Evolutionary conservation across 1,284 basidiomycete species (phyloP), one percentile per base, ranked within the genome.

Genomic region (Neolentinus lepideus): DNA sequence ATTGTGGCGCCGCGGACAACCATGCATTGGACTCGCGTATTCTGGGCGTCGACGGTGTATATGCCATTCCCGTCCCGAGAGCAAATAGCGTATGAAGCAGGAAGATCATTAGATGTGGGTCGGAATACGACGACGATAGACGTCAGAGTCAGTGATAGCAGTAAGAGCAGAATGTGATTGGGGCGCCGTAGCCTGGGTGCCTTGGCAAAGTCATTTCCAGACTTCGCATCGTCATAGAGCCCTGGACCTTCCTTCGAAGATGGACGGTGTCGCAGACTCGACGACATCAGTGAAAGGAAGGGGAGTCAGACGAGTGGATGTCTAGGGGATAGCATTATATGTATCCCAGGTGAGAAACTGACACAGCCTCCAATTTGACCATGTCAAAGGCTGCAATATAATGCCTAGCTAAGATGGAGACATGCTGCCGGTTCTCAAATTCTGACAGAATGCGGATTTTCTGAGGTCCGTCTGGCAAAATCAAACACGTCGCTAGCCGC

Each of bases 1-100:
- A 88, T 81, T 55, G 69, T 66, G 43, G 71, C 67, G 26, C 72
- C 72, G 51, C 76, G 67, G 24, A 89, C 72, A 26, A 84, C 73
- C 33, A 89, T 71, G 62, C 86, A 89, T 59, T 88, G 78, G 1
- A 74, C 76, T 50, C 67, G 71, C 14, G 75, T 67, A 56, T 77
- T 75, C 26, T 66, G 56, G 14, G 68, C 66, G 63, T 88, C 82
- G 16, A 87, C 83, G 11, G 82, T 85, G 59, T 86, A 85, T 52
- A 88, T 75, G 38, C 71, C 70, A 46, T 71, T 60, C 24, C 74
- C 74, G 22, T 76, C 69, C 51, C 63, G 71, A 24, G 85, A 81
- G 65, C 86, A 89, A 12, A 89, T 61, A 2, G 79, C 83, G 62
- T 86, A 88, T 1, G 70, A 61, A 12, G 66, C 60, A 11, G 64